Base-by-base conservation (phyloP, 768 basidiomycete genomes). In the Mycena galopus region DNA sequence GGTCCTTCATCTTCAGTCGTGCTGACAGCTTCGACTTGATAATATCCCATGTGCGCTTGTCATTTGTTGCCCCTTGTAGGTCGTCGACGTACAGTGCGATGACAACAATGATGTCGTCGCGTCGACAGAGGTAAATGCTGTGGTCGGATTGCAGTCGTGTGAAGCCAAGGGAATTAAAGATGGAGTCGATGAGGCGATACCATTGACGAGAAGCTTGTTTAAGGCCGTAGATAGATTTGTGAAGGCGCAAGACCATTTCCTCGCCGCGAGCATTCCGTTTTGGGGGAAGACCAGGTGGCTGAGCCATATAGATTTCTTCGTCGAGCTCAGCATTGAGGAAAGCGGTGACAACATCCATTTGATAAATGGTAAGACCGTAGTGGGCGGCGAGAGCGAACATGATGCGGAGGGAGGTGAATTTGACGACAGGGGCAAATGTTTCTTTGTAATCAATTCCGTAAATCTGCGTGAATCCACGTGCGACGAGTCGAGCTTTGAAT, bases 171-270 rank as follows among this genome's bases (percentile, higher is more conserved):
- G n/a, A n/a, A n/a, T n/a, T n/a, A n/a, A n/a, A n/a, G n/a, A n/a
- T n/a, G n/a, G n/a, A n/a, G n/a, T n/a, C n/a, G n/a, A n/a, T n/a
- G n/a, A n/a, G n/a, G n/a, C n/a, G n/a, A n/a, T n/a, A n/a, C n/a
- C n/a, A n/a, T n/a, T n/a, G n/a, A n/a, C n/a, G n/a, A n/a, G 56
- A 57, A 12, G 56, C 65, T 35, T 67, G 65, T 16, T 58, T 67
- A 42, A 58, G 55, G 11, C 65, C 65, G n/a, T 67, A 67, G 39
- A 67, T 30, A 2, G 65, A 58, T 21, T 67, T 67, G 29, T 47
- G 55, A 3, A 67, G 65, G 2, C 56, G 23, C 32, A 67, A 19
- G 8, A 57, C 65, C 65, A 67, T 58, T 8, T 58, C 65, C 0
- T 67, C 56, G 9, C 65, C 30, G 29, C 44, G 53, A 2, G 21